Evolutionary conservation across 768 basidiomycete genomes (phyloP), one percentile per base, ranked within the genome.

Genomic region (Filobasidium floriforme): DNA sequence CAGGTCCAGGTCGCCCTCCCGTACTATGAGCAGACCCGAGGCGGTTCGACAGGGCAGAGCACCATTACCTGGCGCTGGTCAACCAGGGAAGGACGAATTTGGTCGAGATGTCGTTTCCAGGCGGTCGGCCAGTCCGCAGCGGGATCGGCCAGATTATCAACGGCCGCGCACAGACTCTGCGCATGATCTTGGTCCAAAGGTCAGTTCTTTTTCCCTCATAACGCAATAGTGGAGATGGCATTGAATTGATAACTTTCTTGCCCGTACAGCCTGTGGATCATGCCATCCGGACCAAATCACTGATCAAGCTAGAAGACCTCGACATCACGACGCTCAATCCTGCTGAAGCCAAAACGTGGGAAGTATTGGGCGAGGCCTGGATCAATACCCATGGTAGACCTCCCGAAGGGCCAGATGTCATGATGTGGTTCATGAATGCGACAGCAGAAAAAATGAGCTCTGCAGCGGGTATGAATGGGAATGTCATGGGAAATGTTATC

Each of bases 341-440:
- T 26, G 54, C 24, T 7, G 54, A 57, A 19, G 24, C 54, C 18
- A 24, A 57, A 57, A 57, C 54, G 22, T 57, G 54, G 54, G 29
- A 24, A 28, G 24, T 32, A 5, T 24, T 57, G 4, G 54, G 54
- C 29, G 54, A 57, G 54, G 54, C 54, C 7, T 57, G 54, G 54
- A 57, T 28, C 12, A 28, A 24, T 32, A 57, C 22, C 7, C 54
- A 57, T 57, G 54, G 54, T 15, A 22, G 54, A 19, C 24, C 54
- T 19, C 54, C 54, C 54, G 24, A 57, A 24, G 54, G 54, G 3
- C 54, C 54, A 24, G 54, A 57, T 57, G 54, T 57, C 15, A 57
- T 57, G 54, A 57, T 57, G 54, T 57, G 54, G 54, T 57, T 57
- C 29, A 57, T 57, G 54, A 57, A 22, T 6, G 54, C 26, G 12